Conservation (phyloP, 2,329 filamentous ascomycete species). For the Diplodia sapinea region DNA sequence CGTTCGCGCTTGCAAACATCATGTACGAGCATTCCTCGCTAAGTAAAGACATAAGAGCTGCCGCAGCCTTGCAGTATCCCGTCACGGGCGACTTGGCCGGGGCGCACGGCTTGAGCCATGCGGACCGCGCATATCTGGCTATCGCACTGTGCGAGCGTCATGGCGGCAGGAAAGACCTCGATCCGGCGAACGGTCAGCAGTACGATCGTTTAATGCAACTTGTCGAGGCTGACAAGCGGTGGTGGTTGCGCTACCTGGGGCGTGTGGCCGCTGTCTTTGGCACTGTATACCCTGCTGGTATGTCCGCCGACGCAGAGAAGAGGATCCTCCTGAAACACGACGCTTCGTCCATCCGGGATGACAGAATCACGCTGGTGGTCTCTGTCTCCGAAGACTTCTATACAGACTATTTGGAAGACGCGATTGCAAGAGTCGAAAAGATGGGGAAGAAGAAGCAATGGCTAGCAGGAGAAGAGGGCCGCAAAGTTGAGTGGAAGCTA, state of each 20-base stretch:
- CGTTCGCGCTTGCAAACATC: constrained; percentile 63
- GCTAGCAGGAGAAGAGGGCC: constrained; percentile 31
- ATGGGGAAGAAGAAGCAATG: constrained; percentile 51
- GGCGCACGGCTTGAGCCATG: constrained; percentile 75
- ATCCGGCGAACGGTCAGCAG: constrained; percentile 63
- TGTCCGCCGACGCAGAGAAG: constrained; percentile 40
- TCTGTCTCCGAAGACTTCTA: constrained; percentile 38
- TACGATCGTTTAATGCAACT: constrained; percentile 60
- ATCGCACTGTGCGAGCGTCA: constrained; percentile 76
- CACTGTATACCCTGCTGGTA: constrained; percentile 67
- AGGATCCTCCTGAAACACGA: constrained; percentile 39
- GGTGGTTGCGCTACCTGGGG: constrained; percentile 71
- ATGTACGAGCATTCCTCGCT: constrained; percentile 61
- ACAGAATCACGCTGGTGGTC: constrained; percentile 40
- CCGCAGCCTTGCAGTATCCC: constrained; percentile 74
- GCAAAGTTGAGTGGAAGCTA: constrained; percentile 17
- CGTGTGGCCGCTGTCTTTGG: constrained; percentile 64
- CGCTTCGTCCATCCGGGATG: background rate
- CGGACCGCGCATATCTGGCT: constrained; percentile 72
- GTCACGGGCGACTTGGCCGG: constrained; percentile 71
- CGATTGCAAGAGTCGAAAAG: constrained; percentile 44
- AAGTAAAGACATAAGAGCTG: constrained; percentile 52
- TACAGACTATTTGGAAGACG: constrained; percentile 41
- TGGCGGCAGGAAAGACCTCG: constrained; percentile 63
- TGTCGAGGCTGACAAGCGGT: constrained; percentile 59